Evolutionary conservation across 1,284 basidiomycete species (phyloP).

Genomic region (Fomitopsis palustris): DNA sequence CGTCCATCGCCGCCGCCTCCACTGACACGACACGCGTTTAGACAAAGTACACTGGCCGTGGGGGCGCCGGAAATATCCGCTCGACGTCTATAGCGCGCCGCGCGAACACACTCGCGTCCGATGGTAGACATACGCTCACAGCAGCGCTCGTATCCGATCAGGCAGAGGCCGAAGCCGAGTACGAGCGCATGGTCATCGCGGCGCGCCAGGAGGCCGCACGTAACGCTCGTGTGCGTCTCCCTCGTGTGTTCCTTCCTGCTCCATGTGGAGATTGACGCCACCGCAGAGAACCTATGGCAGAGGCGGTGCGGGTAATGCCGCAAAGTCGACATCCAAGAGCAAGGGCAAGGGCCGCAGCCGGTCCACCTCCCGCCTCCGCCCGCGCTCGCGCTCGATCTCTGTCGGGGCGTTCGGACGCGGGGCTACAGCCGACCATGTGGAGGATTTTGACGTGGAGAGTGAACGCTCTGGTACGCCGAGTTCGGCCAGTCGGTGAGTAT

Average conservation of each 20-base stretch:
- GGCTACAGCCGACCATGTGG: no score
- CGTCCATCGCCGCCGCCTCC: no score
- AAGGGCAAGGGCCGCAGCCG: conserved; percentile 31
- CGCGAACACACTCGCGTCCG: conserved; percentile 28
- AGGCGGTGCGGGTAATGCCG: conserved; percentile 57
- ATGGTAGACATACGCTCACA: neutral
- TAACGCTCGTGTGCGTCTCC: conserved; percentile 13
- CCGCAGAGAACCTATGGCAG: conserved; percentile 54
- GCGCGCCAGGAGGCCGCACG: conserved; percentile 31
- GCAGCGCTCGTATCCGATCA: conserved; percentile 24
- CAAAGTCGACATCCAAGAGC: neutral
- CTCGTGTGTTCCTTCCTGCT: neutral
- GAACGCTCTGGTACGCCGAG: conserved; percentile 37
- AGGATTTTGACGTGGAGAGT: conserved; percentile 36
- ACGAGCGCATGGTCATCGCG: conserved; percentile 45
- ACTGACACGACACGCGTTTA: conserved; percentile 18
- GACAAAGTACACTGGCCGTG: conserved; percentile 66
- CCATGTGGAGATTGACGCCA: neutral
- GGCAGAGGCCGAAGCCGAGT: conserved; percentile 26
- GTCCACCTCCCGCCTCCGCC: conserved; percentile 5
- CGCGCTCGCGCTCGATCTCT: conserved; percentile 5
- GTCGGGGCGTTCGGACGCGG: conserved; percentile 15
- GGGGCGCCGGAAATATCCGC: conserved; percentile 78
- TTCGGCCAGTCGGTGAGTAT: conserved; percentile 39
- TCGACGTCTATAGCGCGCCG: conserved; percentile 59